These are phyloP conservation scores for Flaveria trinervia DNA, from an alignment of 129 eudicot genomes.

Conservation along the genomic window DNA sequence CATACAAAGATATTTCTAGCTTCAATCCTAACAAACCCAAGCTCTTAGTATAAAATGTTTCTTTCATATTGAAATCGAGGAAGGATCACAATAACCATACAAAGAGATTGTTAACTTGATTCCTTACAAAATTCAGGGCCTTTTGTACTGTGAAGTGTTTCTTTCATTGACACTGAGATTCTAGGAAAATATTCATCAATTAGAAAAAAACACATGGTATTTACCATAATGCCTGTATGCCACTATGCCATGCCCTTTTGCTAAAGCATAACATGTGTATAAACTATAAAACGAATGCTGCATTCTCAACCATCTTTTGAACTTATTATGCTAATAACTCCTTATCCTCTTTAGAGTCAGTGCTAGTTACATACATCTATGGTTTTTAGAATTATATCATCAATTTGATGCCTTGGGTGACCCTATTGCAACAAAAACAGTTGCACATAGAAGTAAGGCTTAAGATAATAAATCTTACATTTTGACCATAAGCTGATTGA, in stretches of 20 bases:
- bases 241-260: background rate
- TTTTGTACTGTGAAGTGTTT: background rate
- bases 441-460: background rate
- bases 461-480: constrained; percentile 37
- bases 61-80: too few species aligned
- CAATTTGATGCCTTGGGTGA: too few species aligned
- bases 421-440: background rate
- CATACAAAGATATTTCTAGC: background rate
- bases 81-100: too few species aligned
- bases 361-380: too few species aligned
- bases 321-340: background rate
- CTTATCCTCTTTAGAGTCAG: too few species aligned
- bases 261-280: background rate
- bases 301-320: background rate
- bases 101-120: too few species aligned
- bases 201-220: background rate
- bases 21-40: background rate
- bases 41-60: background rate
- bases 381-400: too few species aligned
- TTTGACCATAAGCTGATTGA: constrained; percentile 77
- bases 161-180: background rate
- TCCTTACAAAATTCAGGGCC: too few species aligned
- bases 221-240: background rate
- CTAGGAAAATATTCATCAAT: background rate
- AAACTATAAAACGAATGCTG: background rate